Conservation (phyloP, 2,329 filamentous ascomycete genomes). For the Shiraia bambusicola region DNA sequence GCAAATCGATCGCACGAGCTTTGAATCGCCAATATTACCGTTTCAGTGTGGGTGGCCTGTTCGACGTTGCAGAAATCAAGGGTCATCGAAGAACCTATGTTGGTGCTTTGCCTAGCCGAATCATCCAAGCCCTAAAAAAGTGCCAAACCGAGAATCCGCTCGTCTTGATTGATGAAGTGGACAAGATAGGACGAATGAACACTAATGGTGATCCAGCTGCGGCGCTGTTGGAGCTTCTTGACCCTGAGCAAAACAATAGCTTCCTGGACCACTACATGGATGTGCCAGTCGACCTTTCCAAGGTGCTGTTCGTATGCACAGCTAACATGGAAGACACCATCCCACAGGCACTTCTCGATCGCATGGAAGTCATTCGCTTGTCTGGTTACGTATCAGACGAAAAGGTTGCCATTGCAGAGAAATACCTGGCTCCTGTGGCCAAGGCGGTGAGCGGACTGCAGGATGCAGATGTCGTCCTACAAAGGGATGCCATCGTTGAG, state of each 20-base stretch:
- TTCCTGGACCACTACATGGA: constrained; percentile 99
- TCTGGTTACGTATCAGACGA: constrained; percentile 97
- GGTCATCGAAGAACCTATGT: constrained; percentile 96
- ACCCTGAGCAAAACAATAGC: constrained; percentile 95
- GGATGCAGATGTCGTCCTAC: constrained; percentile 84
- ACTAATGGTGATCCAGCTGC: constrained; percentile 90
- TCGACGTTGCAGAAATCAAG: constrained; percentile 98
- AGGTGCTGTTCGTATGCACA: constrained; percentile 97
- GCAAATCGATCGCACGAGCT: constrained; percentile 94
- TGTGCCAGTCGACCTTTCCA: constrained; percentile 93
- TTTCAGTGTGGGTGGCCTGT: constrained; percentile 95
- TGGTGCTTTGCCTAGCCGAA: constrained; percentile 88
- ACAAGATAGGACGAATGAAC: constrained; percentile 96
- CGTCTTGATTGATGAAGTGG: constrained; percentile 94
- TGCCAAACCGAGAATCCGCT: constrained; percentile 98
- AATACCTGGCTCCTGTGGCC: constrained; percentile 89
- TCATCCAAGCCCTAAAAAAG: constrained; percentile 98
- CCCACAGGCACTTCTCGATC: constrained; percentile 85
- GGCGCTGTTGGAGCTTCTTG: constrained; percentile 86
- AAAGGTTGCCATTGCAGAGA: constrained; percentile 97
- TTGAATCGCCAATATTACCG: constrained; percentile 96
- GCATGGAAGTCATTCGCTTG: constrained; percentile 96
- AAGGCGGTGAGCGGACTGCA: constrained; percentile 91
- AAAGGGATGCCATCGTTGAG: constrained; percentile 86
- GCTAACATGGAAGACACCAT: constrained; percentile 99